Evolutionary conservation across 345 rosid species (phyloP).

Genomic region (Eucalyptus caleyi): DNA sequence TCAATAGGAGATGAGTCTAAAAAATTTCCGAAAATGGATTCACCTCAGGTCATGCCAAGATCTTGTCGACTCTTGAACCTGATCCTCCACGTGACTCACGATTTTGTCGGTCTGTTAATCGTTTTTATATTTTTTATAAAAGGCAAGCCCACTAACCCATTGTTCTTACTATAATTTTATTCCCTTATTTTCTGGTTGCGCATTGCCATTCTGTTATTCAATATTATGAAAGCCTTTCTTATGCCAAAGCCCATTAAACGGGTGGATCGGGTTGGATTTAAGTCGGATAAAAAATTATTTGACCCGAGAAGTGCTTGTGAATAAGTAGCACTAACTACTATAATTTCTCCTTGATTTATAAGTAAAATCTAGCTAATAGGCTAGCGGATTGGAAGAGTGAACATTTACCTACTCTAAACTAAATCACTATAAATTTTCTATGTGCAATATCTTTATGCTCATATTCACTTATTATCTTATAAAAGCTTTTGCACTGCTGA

Average conservation of each 20-base stretch:
- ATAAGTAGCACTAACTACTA: neutral
- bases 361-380: neutral
- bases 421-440: neutral
- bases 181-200: neutral
- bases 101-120: neutral
- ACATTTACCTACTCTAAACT: no score
- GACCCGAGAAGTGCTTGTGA: neutral
- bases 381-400: neutral
- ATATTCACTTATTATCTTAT: neutral
- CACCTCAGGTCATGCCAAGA: neutral
- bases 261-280: accelerated
- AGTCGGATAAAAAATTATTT: neutral
- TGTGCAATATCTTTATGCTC: no score
- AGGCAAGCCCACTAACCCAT: neutral
- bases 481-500: no score
- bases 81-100: neutral
- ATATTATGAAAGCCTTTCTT: neutral
- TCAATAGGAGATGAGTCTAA: neutral
- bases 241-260: accelerated
- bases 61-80: neutral
- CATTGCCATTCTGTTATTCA: neutral
- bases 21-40: neutral
- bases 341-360: neutral
- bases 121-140: neutral
- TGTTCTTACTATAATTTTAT: neutral